A percentile compares a stretch with the other conserved stretches of the same genome.
Evolutionary conservation across 2,329 filamentous ascomycete genomes (phyloP).

Genomic region (Ophiocordyceps unilateralis): DNA sequence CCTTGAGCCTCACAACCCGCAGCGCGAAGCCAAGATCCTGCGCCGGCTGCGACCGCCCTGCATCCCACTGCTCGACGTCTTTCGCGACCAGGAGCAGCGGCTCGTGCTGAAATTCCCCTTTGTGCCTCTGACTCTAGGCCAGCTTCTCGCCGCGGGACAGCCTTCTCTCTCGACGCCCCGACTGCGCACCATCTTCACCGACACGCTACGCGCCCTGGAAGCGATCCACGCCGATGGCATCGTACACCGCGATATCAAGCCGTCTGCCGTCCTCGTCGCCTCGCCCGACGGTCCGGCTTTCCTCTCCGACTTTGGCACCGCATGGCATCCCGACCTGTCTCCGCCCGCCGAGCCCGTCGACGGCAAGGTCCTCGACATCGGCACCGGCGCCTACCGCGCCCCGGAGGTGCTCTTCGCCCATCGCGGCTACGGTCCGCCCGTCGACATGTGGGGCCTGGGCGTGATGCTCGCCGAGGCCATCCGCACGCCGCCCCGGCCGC

Average conservation of each 20-base stretch:
- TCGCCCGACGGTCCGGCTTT: slow-evolving; percentile 54
- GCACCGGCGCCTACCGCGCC: slow-evolving; percentile 78
- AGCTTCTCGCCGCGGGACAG: slow-evolving; percentile 32
- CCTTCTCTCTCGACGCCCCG: slow-evolving; percentile 11
- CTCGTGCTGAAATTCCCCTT: slow-evolving; percentile 78
- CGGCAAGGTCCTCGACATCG: slow-evolving; percentile 77
- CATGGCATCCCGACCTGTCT: slow-evolving; percentile 53
- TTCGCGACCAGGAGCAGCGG: slow-evolving; percentile 51
- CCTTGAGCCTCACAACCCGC: slow-evolving; percentile 66
- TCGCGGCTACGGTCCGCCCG: slow-evolving; percentile 46
- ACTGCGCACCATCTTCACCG: slow-evolving; percentile 32
- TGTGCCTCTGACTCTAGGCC: slow-evolving; percentile 53
- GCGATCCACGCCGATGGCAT: slow-evolving; percentile 60
- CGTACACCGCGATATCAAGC: slow-evolving; percentile 88
- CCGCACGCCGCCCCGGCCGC: slow-evolving; percentile 32
- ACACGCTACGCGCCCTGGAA: slow-evolving; percentile 53
- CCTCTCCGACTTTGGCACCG: slow-evolving; percentile 82
- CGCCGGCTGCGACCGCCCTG: slow-evolving; percentile 33
- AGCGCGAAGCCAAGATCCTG: slow-evolving; percentile 64
- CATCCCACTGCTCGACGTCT: slow-evolving; percentile 55
- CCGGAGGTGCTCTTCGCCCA: slow-evolving; percentile 85
- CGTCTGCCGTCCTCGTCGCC: slow-evolving; percentile 66
- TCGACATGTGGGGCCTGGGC: slow-evolving; percentile 86
- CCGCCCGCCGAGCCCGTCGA: slow-evolving; percentile 45
- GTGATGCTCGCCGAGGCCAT: slow-evolving; percentile 66